phyloP scores from a whole-genome alignment of 2,329 filamentous ascomycete genomes.

The Arthrobotrys entomopaga region DNA sequence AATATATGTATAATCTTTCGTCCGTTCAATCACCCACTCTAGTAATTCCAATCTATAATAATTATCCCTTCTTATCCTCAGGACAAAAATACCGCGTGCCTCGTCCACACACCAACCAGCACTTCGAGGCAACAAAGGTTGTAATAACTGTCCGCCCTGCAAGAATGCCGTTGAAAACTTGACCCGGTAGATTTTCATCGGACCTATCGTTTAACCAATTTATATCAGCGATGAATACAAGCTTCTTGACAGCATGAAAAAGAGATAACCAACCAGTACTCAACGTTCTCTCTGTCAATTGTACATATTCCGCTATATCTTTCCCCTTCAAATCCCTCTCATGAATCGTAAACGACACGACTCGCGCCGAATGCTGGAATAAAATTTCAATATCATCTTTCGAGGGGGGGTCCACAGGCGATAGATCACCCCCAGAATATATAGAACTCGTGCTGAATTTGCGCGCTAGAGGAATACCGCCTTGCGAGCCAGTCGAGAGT shows the following conservation, averaged over 20 bases:
- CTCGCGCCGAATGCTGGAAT: slow-evolving; percentile 48
- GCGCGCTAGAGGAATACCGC: slow-evolving; percentile 2
- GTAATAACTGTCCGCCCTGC: slow-evolving; percentile 40
- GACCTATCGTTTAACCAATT: slow-evolving; percentile 22
- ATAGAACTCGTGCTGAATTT: slow-evolving; percentile 49
- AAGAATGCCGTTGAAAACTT: slow-evolving; percentile 51
- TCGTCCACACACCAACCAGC: slow-evolving; percentile 53
- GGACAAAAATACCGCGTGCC: slow-evolving; percentile 45
- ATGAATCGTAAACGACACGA: slow-evolving; percentile 46
- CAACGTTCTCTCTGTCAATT: slow-evolving; percentile 40
- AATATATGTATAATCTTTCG: not conserved
- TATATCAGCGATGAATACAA: not conserved
- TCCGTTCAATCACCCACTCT: slow-evolving; percentile 26
- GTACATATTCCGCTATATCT: slow-evolving; percentile 41
- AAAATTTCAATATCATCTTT: slow-evolving; percentile 49
- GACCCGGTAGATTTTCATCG: slow-evolving; percentile 52
- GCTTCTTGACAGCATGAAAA: not conserved
- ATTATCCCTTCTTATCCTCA: slow-evolving; percentile 50
- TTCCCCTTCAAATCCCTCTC: slow-evolving; percentile 40
- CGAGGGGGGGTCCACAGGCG: slow-evolving; percentile 36
- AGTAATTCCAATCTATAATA: slow-evolving; percentile 48
- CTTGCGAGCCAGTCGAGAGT: slow-evolving; percentile 17
- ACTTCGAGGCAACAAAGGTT: slow-evolving; percentile 45
- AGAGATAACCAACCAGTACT: slow-evolving; percentile 43
- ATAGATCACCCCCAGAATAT: slow-evolving; percentile 36